phyloP scores from a whole-genome alignment of 1,284 basidiomycete species.

The Ceratobasidium papillatum region DNA sequence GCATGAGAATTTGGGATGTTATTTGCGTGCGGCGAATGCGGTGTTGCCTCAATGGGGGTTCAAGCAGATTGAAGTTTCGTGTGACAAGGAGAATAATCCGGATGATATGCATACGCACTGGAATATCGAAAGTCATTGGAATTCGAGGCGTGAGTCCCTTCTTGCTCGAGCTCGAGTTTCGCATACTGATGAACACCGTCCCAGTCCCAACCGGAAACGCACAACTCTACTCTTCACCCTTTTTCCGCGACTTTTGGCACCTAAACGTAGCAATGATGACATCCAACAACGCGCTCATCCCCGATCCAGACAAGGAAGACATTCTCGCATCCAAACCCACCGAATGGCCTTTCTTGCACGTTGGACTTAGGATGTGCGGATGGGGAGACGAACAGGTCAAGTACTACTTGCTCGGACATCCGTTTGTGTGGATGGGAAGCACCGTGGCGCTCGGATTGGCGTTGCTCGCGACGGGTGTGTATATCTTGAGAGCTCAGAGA shows the following conservation, averaged over 20 bases:
- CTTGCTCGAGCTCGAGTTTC: background rate
- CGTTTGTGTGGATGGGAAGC: slow-evolving; percentile 91
- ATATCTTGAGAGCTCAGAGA: slow-evolving; percentile 85
- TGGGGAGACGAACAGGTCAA: slow-evolving; percentile 91
- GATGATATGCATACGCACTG: slow-evolving; percentile 91
- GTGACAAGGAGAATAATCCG: slow-evolving; percentile 87
- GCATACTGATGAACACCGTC: background rate
- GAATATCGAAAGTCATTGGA: slow-evolving; percentile 99
- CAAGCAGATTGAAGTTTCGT: slow-evolving; percentile 97
- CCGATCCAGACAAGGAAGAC: slow-evolving; percentile 98
- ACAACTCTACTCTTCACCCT: slow-evolving; percentile 89
- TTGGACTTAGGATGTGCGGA: slow-evolving; percentile 95
- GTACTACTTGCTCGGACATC: slow-evolving; percentile 94
- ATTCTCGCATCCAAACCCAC: slow-evolving; percentile 90
- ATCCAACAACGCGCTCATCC: slow-evolving; percentile 96
- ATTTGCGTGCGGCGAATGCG: slow-evolving; percentile 88
- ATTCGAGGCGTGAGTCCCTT: slow-evolving; percentile 77
- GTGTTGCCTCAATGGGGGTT: slow-evolving; percentile 98
- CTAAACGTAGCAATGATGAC: slow-evolving; percentile 99
- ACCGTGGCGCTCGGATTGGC: slow-evolving; percentile 72
- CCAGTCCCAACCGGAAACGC: slow-evolving; percentile 84
- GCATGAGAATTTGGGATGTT: slow-evolving; percentile 83
- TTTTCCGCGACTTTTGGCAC: slow-evolving; percentile 97
- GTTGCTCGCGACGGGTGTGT: slow-evolving; percentile 66
- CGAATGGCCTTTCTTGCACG: slow-evolving; percentile 93